Percentiles rank a stretch among this genome's conserved stretches.
phyloP scores from a whole-genome alignment of 768 basidiomycete species.

The Termitomyces titanicus region DNA sequence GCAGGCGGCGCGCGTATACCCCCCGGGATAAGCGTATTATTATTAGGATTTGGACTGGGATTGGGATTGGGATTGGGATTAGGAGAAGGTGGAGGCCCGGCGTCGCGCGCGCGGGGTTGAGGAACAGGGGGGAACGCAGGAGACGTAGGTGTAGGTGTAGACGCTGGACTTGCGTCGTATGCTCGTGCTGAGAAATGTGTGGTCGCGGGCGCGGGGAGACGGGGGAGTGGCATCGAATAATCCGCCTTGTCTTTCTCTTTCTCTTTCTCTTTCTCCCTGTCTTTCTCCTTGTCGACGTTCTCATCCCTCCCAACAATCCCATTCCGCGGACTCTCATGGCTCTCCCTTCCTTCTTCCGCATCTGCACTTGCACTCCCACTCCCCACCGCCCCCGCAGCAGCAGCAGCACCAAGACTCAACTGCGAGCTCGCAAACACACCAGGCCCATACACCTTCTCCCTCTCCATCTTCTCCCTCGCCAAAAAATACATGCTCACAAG shows the following conservation, averaged over 20 bases:
- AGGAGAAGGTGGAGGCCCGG: too few species aligned
- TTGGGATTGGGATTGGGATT: too few species aligned
- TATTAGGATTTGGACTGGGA: too few species aligned
- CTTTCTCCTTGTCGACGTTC: background rate
- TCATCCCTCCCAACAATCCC: background rate
- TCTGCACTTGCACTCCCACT: background rate
- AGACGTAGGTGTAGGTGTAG: conserved; percentile 62
- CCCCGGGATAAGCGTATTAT: too few species aligned
- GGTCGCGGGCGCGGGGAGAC: conserved; percentile 76
- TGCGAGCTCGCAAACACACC: conserved; percentile 94
- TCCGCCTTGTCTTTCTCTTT: conserved; percentile 42
- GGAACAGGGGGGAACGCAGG: conserved; percentile 40
- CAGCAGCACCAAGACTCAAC: conserved; percentile 47
- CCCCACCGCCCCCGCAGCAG: conserved; percentile 5
- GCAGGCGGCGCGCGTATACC: conserved; percentile 68
- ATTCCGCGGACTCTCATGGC: too few species aligned
- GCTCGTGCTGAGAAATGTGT: conserved; percentile 81
- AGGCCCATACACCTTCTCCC: conserved; percentile 90
- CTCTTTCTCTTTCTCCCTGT: background rate
- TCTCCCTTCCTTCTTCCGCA: background rate
- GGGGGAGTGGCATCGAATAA: conserved; percentile 80
- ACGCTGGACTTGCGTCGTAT: conserved; percentile 52
- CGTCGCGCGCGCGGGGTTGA: conserved; percentile 66
- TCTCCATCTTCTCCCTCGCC: conserved; percentile 91
- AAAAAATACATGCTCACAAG: conserved; percentile 96